Percentiles rank a stretch among this genome's conserved stretches.
Conservation (phyloP, 345 rosid species). For the Populus euphratica region DNA sequence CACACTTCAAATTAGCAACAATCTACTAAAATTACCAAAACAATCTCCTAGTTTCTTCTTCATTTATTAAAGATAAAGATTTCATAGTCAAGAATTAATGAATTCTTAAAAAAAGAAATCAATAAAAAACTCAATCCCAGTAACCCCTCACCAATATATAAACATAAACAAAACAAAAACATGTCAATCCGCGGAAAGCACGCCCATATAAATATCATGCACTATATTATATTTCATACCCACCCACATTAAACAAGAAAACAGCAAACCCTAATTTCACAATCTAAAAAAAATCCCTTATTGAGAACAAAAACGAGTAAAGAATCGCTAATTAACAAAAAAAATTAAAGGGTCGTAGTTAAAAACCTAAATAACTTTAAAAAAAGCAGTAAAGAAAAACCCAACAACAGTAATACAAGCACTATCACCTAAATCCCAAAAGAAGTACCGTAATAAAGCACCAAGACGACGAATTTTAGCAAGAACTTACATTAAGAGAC, state of each 20-base stretch:
- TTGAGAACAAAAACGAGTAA: neutral
- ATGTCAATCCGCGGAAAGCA: neutral
- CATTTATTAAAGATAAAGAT: neutral
- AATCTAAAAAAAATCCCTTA: neutral
- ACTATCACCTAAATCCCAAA: neutral
- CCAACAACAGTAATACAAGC: neutral
- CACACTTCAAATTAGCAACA: neutral
- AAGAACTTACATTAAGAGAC: neutral
- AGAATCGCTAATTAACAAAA: neutral
- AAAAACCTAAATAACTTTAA: neutral
- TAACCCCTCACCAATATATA: neutral
- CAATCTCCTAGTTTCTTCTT: neutral
- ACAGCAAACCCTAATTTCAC: conserved; percentile 8
- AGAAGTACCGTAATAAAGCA: neutral
- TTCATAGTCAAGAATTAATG: neutral
- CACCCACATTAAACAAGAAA: neutral
- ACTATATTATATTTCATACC: neutral
- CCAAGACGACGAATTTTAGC: neutral
- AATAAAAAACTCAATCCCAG: neutral
- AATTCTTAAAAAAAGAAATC: neutral
- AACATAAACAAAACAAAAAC: neutral
- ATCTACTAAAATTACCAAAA: neutral
- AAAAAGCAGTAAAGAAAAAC: neutral
- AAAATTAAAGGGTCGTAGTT: neutral
- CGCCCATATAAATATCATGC: neutral